These are phyloP conservation scores for Aegilops longissima DNA, from an alignment of 176 grass and related monocot genomes.

Conservation along the genomic window DNA sequence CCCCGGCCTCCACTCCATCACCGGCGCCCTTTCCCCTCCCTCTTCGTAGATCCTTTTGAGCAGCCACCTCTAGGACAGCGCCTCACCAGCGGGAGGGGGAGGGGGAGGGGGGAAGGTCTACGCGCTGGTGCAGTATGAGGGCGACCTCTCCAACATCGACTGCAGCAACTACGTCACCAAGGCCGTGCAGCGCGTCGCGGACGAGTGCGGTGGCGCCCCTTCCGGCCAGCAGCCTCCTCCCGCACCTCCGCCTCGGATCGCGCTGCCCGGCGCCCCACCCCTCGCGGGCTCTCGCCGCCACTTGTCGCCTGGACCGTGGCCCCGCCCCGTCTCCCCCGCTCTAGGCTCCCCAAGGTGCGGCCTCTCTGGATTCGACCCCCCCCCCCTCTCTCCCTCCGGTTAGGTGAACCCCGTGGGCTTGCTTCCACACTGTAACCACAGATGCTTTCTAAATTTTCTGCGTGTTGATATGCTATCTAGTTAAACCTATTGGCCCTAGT, in stretches of 20 bases:
- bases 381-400: neutral
- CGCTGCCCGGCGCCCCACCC: neutral
- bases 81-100: too few species aligned
- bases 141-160: slow-evolving; percentile 75
- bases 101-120: slow-evolving; percentile 37
- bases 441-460: neutral
- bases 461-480: too few species aligned
- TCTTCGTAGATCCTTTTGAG: too few species aligned
- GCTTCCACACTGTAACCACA: neutral
- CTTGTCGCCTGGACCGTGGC: neutral
- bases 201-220: slow-evolving; percentile 82
- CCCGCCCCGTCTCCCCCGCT: neutral
- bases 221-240: slow-evolving; percentile 34
- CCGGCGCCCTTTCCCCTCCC: too few species aligned
- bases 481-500: neutral
- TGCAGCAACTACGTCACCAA: slow-evolving; percentile 76
- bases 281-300: neutral
- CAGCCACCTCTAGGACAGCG: too few species aligned
- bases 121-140: slow-evolving; percentile 94
- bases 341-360: slow-evolving; percentile 21
- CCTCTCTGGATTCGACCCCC: neutral
- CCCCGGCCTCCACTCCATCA: too few species aligned
- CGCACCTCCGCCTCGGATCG: slow-evolving; percentile 23
- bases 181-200: slow-evolving; percentile 88
- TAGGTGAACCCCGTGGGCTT: neutral